Percentiles rank a stretch among this genome's conserved stretches.
These are phyloP conservation scores for Ascochyta viciae-villosae DNA, from an alignment of 2,329 filamentous ascomycete genomes.

Conservation along the genomic window DNA sequence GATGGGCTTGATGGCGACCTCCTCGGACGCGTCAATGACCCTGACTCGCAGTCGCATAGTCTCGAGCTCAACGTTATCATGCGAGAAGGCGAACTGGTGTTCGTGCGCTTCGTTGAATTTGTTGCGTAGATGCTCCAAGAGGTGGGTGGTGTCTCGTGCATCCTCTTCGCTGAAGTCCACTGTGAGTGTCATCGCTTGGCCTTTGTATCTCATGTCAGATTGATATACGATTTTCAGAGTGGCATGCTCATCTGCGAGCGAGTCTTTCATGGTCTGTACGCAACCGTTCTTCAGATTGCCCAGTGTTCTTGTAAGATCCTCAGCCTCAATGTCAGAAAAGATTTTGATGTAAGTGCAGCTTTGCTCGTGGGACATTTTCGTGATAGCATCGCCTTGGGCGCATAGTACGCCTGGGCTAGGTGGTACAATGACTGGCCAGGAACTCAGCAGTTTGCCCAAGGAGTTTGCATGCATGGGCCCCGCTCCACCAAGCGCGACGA, in stretches of 20 bases:
- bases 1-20: constrained; percentile 49
- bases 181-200: constrained; percentile 51
- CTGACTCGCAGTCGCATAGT: constrained; percentile 57
- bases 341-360: constrained; percentile 56
- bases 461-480: constrained; percentile 61
- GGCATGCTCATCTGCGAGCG: constrained; percentile 42
- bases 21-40: constrained; percentile 52
- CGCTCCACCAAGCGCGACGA: constrained; percentile 60
- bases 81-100: constrained; percentile 56
- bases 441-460: constrained; percentile 57
- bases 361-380: constrained; percentile 57
- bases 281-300: constrained; percentile 48
- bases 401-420: constrained; percentile 59
- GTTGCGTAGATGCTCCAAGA: constrained; percentile 44
- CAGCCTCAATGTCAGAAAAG: constrained; percentile 46
- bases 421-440: constrained; percentile 62
- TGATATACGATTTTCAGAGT: constrained; percentile 50
- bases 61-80: constrained; percentile 55
- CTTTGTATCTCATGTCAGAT: constrained; percentile 58
- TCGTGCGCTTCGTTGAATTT: constrained; percentile 54
- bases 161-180: constrained; percentile 48
- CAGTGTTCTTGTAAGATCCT: constrained; percentile 47
- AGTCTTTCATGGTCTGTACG: constrained; percentile 48
- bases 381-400: constrained; percentile 59
- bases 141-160: constrained; percentile 38